These are phyloP conservation scores for Schizophyllum commune DNA, from an alignment of 1,284 basidiomycete species.

Conservation along the genomic window DNA sequence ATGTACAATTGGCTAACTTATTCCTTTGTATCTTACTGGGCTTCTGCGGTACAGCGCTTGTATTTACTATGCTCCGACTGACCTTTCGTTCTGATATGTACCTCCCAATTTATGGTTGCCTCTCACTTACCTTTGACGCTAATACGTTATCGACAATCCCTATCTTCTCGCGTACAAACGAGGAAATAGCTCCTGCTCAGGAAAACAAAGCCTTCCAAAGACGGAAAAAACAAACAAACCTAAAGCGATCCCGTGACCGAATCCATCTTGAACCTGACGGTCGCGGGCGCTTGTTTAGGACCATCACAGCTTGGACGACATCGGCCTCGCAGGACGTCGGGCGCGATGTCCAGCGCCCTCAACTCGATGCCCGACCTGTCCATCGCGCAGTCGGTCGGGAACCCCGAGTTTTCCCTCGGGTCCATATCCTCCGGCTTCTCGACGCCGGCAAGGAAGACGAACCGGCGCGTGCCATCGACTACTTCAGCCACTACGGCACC, in stretches of 20 bases:
- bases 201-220: neutral
- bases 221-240: neutral
- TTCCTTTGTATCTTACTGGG: too few species aligned
- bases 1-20: too few species aligned
- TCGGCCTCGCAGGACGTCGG: neutral
- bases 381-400: neutral
- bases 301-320: neutral
- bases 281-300: neutral
- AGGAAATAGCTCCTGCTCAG: neutral
- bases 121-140: too few species aligned
- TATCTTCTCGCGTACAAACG: too few species aligned
- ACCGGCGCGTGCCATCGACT: neutral
- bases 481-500: neutral
- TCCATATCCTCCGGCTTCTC: neutral
- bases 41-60: too few species aligned
- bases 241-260: neutral
- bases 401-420: neutral
- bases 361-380: neutral
- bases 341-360: neutral
- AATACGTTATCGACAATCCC: too few species aligned
- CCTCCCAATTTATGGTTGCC: too few species aligned
- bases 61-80: too few species aligned
- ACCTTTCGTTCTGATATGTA: too few species aligned
- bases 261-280: neutral
- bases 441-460: neutral